Conservation (phyloP, 495 filamentous ascomycete species). For the Sordaria brevicollis region DNA sequence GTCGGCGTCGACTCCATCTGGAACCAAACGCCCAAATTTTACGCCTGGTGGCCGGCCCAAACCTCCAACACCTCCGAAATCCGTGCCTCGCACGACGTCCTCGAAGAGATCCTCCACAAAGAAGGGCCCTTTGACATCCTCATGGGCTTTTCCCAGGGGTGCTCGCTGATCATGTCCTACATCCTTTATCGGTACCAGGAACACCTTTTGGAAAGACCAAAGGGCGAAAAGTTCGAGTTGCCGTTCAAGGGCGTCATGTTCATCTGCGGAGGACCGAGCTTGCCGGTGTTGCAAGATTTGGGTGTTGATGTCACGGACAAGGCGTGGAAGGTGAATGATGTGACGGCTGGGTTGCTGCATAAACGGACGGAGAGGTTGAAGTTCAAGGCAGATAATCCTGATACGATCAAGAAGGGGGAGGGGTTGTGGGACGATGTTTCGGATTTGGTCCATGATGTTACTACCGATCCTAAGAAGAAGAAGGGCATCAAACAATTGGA, state of each 20-base stretch:
- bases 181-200: slow-evolving; percentile 31
- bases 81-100: slow-evolving; percentile 27
- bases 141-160: slow-evolving; percentile 52
- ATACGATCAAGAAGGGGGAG: slow-evolving; percentile 11
- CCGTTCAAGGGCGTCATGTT: slow-evolving; percentile 53
- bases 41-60: slow-evolving; percentile 34
- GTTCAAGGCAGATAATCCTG: slow-evolving; percentile 18
- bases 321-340: slow-evolving; percentile 29
- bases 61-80: slow-evolving; percentile 21
- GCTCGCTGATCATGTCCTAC: slow-evolving; percentile 37
- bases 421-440: slow-evolving; percentile 19
- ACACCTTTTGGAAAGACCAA: slow-evolving; percentile 6
- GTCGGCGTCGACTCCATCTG: slow-evolving; percentile 45
- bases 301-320: slow-evolving; percentile 36
- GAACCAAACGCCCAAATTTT: slow-evolving; percentile 30
- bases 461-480: slow-evolving; percentile 1
- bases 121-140: slow-evolving; percentile 53
- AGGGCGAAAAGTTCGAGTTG: slow-evolving; percentile 5
- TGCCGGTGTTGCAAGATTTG: slow-evolving; percentile 40
- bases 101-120: slow-evolving; percentile 16
- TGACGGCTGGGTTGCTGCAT: slow-evolving; percentile 17
- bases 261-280: slow-evolving; percentile 44
- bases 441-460: slow-evolving; percentile 23
- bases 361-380: slow-evolving; percentile 19
- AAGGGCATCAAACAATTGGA: no score